A percentile compares a stretch with the other conserved stretches of the same genome.
These are phyloP conservation scores for Dryadomyces quercivorus DNA, from an alignment of 2,329 filamentous ascomycete species.

Conservation along the genomic window DNA sequence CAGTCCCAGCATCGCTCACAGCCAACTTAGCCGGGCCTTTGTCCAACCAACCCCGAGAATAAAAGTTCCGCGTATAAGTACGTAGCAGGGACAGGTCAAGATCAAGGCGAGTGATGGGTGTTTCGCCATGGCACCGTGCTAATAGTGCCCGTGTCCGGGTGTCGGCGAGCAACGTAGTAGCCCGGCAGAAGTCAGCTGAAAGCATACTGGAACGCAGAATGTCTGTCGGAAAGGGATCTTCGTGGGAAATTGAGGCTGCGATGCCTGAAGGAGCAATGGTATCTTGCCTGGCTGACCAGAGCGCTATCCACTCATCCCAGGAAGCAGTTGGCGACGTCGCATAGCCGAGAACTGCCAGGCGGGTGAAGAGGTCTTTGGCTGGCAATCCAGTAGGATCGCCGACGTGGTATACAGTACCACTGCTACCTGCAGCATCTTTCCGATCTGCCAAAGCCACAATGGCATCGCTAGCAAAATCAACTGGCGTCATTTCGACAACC, in stretches of 20 bases:
- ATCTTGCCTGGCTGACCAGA: conserved; percentile 38
- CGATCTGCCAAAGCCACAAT: conserved; percentile 50
- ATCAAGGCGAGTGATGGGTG: conserved; percentile 47
- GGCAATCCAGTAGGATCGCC: conserved; percentile 60
- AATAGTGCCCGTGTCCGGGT: conserved; percentile 51
- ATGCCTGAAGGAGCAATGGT: not conserved
- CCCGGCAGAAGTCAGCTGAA: conserved; percentile 55
- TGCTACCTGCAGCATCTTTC: not conserved
- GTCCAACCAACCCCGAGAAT: conserved; percentile 64
- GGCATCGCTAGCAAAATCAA: conserved; percentile 66
- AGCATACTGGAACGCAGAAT: conserved; percentile 75
- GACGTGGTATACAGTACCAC: conserved; percentile 56
- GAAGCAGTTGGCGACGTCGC: conserved; percentile 45
- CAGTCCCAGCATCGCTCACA: not conserved
- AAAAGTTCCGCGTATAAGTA: conserved; percentile 71
- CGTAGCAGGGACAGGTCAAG: conserved; percentile 60
- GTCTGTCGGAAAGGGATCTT: conserved; percentile 64
- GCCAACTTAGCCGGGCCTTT: conserved; percentile 3
- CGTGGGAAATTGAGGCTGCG: conserved; percentile 29
- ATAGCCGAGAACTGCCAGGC: conserved; percentile 56
- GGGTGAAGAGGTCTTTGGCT: conserved; percentile 52
- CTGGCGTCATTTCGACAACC: conserved; percentile 74
- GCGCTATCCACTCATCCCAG: conserved; percentile 62
- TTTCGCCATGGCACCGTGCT: conserved; percentile 19
- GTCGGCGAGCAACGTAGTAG: conserved; percentile 64